Evolutionary conservation across 2,329 filamentous ascomycete species (phyloP).

Genomic region (Alternaria hordeiaustralica): DNA sequence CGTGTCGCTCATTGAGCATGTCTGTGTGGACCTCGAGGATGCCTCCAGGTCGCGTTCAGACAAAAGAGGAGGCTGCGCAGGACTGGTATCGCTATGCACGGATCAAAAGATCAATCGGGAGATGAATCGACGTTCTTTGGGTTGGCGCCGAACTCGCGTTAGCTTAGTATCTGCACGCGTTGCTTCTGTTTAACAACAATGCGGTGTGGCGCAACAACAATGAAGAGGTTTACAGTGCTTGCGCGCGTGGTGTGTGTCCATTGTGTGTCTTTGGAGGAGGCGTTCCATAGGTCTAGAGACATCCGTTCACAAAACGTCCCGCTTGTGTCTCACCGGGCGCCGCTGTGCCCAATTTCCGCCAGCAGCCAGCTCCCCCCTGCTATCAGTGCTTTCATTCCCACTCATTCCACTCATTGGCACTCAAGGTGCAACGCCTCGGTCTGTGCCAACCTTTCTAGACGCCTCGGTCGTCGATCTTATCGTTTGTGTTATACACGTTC

Average conservation of each 20-base stretch:
- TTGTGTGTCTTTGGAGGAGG: neutral
- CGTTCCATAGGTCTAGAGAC: slow-evolving; percentile 1
- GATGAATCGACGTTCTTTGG: slow-evolving; percentile 16
- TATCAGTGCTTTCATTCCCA: slow-evolving; percentile 11
- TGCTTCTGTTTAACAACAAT: slow-evolving; percentile 11
- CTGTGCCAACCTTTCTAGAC: slow-evolving; percentile 3
- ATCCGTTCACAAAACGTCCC: slow-evolving; percentile 11
- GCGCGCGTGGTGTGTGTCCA: neutral
- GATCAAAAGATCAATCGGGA: slow-evolving; percentile 13
- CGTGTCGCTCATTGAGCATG: slow-evolving; percentile 36
- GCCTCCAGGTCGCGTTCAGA: slow-evolving; percentile 24
- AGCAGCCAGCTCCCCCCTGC: slow-evolving; percentile 14
- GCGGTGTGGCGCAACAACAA: slow-evolving; percentile 4
- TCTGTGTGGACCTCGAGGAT: slow-evolving; percentile 21
- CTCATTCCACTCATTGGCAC: neutral
- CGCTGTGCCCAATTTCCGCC: slow-evolving; percentile 17
- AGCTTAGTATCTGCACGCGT: slow-evolving; percentile 8
- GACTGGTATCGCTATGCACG: slow-evolving; percentile 21
- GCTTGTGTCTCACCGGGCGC: slow-evolving; percentile 13
- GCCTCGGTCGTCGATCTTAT: neutral
- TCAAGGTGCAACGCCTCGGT: slow-evolving; percentile 7
- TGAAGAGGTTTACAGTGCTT: neutral
- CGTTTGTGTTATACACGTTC: slow-evolving; percentile 6
- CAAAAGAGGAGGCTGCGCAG: slow-evolving; percentile 21
- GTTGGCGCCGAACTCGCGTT: slow-evolving; percentile 9